Evolutionary conservation across 176 grass and related monocot genomes (phyloP), one percentile per base, ranked within the genome.

Genomic region (Olyra latifolia): DNA sequence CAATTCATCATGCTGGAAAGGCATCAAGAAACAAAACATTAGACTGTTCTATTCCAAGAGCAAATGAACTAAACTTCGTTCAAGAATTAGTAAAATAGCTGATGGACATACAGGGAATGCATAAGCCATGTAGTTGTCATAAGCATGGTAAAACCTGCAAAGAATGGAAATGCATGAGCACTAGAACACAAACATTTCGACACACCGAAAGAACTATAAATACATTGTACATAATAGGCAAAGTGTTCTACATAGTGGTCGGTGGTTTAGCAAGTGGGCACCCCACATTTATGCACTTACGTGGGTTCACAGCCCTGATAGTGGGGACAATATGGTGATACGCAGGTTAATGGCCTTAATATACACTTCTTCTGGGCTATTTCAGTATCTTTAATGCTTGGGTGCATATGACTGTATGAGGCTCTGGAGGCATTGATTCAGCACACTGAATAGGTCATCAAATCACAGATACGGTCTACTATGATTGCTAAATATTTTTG

Each of bases 131-230:
- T 98, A 98, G 71, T 98, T 98, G 42, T 95, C 96, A 75, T 95
- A 98, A 71, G 96, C 96, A 93, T 98, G 96, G 72, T 93, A 98
- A 89, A 95, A 98, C 96, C 92, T 98, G 95, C 85, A 84, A 87
- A 66, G 32, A 27, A 77, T 42, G 58, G 83, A 35, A 83, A 79
- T 48, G 62, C 10, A 77, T 83, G 24, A 91, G 70, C 74, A 66
- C 24, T 40, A 61, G 41, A 57, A 58, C 19, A 65, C 10, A 27
- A 65, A 61, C 43, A 78, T 69, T 54, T 35, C 7, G n/a, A 80
- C 60, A 74, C 13, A 14, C 23, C 41, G 63, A 57, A 32, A 76
- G 61, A 52, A 42, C 15, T 64, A 72, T 62, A 57, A 43, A 17
- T 35, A 45, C 32, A 81, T 35, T 35, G 32, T 35, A 35, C 12